Percentiles rank a stretch among this genome's conserved stretches.
Conservation (phyloP, 345 rosid genomes). For the Fremontodendron californicum region DNA sequence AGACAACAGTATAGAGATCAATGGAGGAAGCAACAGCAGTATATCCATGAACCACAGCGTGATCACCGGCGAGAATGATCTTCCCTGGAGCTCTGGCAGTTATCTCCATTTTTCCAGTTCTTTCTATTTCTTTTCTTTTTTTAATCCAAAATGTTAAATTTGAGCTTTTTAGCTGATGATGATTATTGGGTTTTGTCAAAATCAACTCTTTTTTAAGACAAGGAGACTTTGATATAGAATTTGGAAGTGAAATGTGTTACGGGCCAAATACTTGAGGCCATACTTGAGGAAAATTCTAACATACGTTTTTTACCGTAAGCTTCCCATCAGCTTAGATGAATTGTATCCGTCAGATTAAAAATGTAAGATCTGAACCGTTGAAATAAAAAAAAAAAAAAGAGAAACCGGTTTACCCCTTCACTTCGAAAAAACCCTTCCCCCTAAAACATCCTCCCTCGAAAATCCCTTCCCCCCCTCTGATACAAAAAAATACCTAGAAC, state of each 20-base stretch:
- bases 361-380: too few species aligned
- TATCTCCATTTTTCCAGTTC: constrained; percentile 62
- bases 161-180: not conserved
- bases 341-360: too few species aligned
- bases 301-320: too few species aligned
- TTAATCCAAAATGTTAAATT: not conserved
- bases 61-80: constrained; percentile 92
- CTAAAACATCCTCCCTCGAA: too few species aligned
- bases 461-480: too few species aligned
- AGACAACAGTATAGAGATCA: constrained; percentile 64
- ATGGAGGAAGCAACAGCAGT: constrained; percentile 90
- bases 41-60: constrained; percentile 94
- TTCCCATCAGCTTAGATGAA: too few species aligned
- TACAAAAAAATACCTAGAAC: too few species aligned
- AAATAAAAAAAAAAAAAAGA: too few species aligned
- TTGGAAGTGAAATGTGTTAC: not conserved
- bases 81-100: constrained; percentile 92
- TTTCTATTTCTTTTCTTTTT: not conserved
- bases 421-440: too few species aligned
- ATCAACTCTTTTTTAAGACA: not conserved
- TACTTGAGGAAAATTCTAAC: too few species aligned
- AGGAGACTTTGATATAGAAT: not conserved
- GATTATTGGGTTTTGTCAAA: not conserved
- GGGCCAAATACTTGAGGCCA: too few species aligned
- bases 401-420: too few species aligned